phyloP scores from a whole-genome alignment of 192 early-diverging fungal species.

The Backusella sp. region DNA sequence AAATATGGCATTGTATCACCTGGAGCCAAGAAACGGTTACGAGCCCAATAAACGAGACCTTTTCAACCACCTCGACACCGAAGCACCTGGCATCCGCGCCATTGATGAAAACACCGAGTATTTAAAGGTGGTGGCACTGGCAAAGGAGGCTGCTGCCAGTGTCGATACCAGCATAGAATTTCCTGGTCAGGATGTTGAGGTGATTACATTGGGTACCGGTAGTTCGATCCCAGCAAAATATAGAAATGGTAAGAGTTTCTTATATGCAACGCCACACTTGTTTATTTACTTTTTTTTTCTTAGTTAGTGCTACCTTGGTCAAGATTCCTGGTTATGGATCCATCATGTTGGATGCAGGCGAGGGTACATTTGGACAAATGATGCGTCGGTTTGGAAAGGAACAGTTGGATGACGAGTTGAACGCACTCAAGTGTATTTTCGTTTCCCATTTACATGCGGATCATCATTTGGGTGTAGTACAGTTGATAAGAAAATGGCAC shows the following conservation, averaged over 20 bases:
- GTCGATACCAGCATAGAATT: conserved; percentile 18
- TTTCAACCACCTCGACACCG: conserved; percentile 22
- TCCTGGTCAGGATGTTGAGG: conserved; percentile 45
- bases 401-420: conserved; percentile 53
- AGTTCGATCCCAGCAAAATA: conserved; percentile 86
- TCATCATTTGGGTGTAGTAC: conserved; percentile 87
- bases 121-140: conserved; percentile 28
- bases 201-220: conserved; percentile 86
- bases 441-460: conserved; percentile 98
- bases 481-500: conserved; percentile 71
- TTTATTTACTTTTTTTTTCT: conserved; percentile 1
- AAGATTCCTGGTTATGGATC: conserved; percentile 59
- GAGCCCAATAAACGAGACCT: conserved; percentile 34
- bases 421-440: conserved; percentile 69
- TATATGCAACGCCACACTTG: neutral
- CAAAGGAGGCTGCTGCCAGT: conserved; percentile 29
- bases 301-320: conserved; percentile 82
- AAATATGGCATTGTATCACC: conserved; percentile 51
- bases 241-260: conserved; percentile 70
- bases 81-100: conserved; percentile 12
- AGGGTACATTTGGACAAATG: conserved; percentile 85
- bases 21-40: conserved; percentile 64
- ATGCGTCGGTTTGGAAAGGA: conserved; percentile 67
- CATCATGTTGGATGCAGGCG: conserved; percentile 88
- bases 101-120: conserved; percentile 38